Conservation (phyloP, 352 stramenopile genomes). For the Globisporangium middletonii region DNA sequence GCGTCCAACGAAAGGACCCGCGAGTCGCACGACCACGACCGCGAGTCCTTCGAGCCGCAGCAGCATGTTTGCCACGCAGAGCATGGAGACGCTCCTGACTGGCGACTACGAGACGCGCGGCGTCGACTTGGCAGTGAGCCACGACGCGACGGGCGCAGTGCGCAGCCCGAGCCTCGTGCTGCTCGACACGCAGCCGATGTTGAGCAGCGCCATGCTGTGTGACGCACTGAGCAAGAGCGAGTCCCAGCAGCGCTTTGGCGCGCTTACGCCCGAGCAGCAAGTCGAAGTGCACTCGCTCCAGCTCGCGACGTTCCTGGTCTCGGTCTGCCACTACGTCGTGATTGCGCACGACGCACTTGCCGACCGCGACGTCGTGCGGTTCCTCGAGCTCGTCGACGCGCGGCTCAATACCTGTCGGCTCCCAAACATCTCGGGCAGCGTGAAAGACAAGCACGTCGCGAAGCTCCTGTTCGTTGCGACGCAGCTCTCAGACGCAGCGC, state of each 20-base stretch:
- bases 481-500: slow-evolving; percentile 23
- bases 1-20: slow-evolving; percentile 1
- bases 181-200: slow-evolving; percentile 60
- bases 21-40: neutral
- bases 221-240: slow-evolving; percentile 49
- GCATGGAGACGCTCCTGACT: slow-evolving; percentile 28
- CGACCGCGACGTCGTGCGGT: slow-evolving; percentile 28
- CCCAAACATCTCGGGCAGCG: slow-evolving; percentile 46
- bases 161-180: slow-evolving; percentile 37
- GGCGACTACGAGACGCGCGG: slow-evolving; percentile 39
- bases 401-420: slow-evolving; percentile 54
- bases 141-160: slow-evolving; percentile 17
- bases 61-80: slow-evolving; percentile 30
- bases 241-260: slow-evolving; percentile 33
- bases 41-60: neutral
- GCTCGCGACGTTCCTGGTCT: slow-evolving; percentile 56
- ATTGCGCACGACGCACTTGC: slow-evolving; percentile 48
- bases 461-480: slow-evolving; percentile 61
- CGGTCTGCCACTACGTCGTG: slow-evolving; percentile 76
- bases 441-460: slow-evolving; percentile 45
- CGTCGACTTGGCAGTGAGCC: slow-evolving; percentile 50
- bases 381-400: slow-evolving; percentile 44
- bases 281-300: slow-evolving; percentile 55
- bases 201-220: slow-evolving; percentile 51
- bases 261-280: slow-evolving; percentile 57